Percentiles rank a stretch among this genome's conserved stretches.
These are phyloP conservation scores for Cladophialophora chaetospira DNA, from an alignment of 2,329 filamentous ascomycete species.

Conservation along the genomic window DNA sequence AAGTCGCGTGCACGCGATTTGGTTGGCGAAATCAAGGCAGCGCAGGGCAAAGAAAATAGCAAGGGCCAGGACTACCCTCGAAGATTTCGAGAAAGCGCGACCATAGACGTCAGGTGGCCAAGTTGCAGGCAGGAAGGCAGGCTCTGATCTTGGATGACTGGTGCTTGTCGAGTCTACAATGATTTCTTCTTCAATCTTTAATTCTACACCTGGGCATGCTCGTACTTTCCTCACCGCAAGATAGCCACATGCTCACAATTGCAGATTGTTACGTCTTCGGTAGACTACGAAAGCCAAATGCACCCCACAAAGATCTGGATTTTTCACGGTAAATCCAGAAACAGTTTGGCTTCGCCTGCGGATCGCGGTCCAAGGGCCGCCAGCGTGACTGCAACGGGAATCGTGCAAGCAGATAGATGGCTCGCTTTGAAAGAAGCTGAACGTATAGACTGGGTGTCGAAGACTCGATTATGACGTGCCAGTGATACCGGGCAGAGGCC, in stretches of 20 bases:
- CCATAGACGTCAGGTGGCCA: too few species aligned
- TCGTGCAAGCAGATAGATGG: too few species aligned
- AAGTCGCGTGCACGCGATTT: constrained; percentile 8
- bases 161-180: background rate
- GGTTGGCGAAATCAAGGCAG: constrained; percentile 3
- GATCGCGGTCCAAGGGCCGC: background rate
- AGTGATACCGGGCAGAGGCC: too few species aligned
- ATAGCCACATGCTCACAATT: background rate
- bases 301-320: constrained; percentile 14
- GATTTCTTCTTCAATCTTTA: background rate
- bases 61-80: background rate
- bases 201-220: background rate
- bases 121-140: background rate
- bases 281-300: constrained; percentile 3
- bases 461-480: too few species aligned
- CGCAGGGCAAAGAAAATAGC: background rate
- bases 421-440: too few species aligned
- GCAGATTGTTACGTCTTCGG: background rate
- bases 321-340: background rate
- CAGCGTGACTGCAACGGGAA: too few species aligned
- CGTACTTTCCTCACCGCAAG: constrained; percentile 10
- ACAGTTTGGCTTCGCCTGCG: background rate
- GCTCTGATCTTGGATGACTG: background rate
- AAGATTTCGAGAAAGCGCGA: too few species aligned
- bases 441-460: too few species aligned